Evolutionary conservation across 108 stramenopile genomes (phyloP), one percentile per base, ranked within the genome.

Genomic region (Pseudonitzschia delicatissima): DNA sequence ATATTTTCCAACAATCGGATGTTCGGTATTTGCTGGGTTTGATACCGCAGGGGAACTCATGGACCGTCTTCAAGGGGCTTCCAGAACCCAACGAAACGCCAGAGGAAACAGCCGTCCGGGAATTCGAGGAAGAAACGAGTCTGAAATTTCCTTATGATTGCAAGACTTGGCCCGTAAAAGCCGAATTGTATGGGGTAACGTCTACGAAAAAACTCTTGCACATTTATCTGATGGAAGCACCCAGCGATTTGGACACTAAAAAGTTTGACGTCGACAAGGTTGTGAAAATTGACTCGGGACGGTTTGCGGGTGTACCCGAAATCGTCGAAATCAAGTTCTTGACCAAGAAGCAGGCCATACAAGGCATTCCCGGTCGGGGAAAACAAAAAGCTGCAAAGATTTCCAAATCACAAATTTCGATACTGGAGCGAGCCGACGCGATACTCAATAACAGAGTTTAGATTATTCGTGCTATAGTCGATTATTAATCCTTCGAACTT

Each of bases 121-220:
- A 55, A 55, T 55, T 55, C 32, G 53, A 55, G 32, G 53, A 55
- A 34, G 53, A 55, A 55, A 55, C 15, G n/a, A 55, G 53, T 27
- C 0, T 55, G 15, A 0, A 8, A 5, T 55, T 55, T n/a, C 53
- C 53, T n/a, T 55, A 55, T 31, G 4, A 0, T 0, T 5, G 32
- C n/a, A 12, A 33, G 31, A 28, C 28, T 32, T 31, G 50, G 50
- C 42, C 21, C 2, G n/a, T 48, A 2, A 33, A 23, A n/a, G 31
- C 29, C 4, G 12, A 4, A 17, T 11, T 55, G 0, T 33, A 55
- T 33, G 53, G 53, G 32, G 53, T 55, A 3, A 55, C 53, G 2
- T 55, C 53, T 6, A 55, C 53, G 26, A 55, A 55, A 15, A 55
- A 55, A 15, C 32, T 55, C n/a, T 18, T 55, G 0, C 25, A 55